Base-by-base conservation (phyloP, 805 yeast genomes). In the Cyberlindnera petersonii region DNA sequence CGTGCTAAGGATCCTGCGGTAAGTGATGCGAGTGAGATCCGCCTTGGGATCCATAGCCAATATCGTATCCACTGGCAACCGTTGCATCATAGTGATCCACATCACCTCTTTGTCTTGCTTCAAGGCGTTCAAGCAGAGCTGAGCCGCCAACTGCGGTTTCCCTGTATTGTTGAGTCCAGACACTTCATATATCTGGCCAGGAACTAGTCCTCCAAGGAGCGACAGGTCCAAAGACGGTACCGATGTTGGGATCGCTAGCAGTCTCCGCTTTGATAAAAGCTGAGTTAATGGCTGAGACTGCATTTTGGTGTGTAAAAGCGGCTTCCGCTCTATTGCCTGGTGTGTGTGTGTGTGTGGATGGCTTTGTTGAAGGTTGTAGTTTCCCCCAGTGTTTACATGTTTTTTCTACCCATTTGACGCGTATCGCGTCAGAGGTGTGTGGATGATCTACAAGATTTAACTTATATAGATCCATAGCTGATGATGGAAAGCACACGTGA, bases 181-280 rank as follows among this genome's bases (percentile, higher is more conserved):
- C 6, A 54, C 6, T 31, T 54, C 58, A 29, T 52, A 52, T 15
- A 50, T 31, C 37, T 49, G 56, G 1, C 55, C 55, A 2, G 57
- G 56, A 3, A 45, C 37, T n/a, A 54, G 22, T 4, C 58, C 58
- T 1, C 58, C 57, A 16, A 38, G 43, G 5, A 54, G 34, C 10
- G 43, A 42, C 14, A 31, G 38, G 27, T 54, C 52, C n/a, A 54
- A 33, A 2, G 39, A 28, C 4, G 32, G 16, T 4, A 53, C 29
- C 1, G 40, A 31, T 1, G 55, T 46, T 5, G 53, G 40, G 6
- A 47, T 36, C 2, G 54, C 50, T 17, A 39, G 37, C 13, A 43
- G 39, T 1, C 50, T 44, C 13, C 50, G 40, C 35, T 44, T 50
- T 24, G 52, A 34, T 2, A 46, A 39, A 3, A 53, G 35, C 31